A percentile compares a stretch with the other conserved stretches of the same genome.
These are phyloP conservation scores for Nyssa sinensis DNA, from an alignment of 148 eudicot species.

Conservation along the genomic window DNA sequence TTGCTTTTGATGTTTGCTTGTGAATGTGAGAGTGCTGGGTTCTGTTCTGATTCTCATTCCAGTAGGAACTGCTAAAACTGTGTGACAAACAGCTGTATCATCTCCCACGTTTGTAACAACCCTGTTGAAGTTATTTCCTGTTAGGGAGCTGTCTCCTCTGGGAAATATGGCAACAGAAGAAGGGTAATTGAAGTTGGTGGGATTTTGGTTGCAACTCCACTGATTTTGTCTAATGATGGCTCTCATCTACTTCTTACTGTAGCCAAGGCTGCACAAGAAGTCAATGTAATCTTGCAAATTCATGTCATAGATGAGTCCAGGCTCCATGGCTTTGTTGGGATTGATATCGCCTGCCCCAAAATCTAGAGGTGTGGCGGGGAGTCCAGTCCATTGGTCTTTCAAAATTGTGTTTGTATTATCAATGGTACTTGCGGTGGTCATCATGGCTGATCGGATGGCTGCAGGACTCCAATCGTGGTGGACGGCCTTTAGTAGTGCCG, in stretches of 20 bases:
- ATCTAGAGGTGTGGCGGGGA: conserved; percentile 23
- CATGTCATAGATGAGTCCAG: too few relatives aligned
- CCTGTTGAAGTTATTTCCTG: background rate
- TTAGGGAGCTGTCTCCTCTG: background rate
- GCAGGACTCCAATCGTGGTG: conserved; percentile 17
- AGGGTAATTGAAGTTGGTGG: conserved; percentile 3
- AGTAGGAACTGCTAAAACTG: conserved; percentile 6
- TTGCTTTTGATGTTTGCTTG: background rate
- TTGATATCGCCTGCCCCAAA: conserved; percentile 23
- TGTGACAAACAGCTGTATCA: background rate
- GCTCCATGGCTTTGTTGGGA: conserved; percentile 29
- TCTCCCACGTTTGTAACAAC: background rate
- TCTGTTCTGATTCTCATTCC: conserved; percentile 7
- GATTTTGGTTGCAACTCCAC: conserved; percentile 2
- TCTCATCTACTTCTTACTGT: conserved; percentile 10
- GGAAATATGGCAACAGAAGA: conserved; percentile 2
- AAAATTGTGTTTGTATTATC: too few relatives aligned
- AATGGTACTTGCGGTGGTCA: conserved; percentile 11
- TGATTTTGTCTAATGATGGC: background rate
- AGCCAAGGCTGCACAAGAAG: conserved; percentile 23
- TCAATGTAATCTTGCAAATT: conserved; percentile 16
- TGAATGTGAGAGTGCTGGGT: conserved; percentile 8
- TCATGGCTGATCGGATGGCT: conserved; percentile 17
- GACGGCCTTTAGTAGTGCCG: conserved; percentile 12
- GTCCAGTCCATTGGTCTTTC: background rate